phyloP scores from a whole-genome alignment of 75 land plant genomes.

The Sequoia sempervirens region DNA sequence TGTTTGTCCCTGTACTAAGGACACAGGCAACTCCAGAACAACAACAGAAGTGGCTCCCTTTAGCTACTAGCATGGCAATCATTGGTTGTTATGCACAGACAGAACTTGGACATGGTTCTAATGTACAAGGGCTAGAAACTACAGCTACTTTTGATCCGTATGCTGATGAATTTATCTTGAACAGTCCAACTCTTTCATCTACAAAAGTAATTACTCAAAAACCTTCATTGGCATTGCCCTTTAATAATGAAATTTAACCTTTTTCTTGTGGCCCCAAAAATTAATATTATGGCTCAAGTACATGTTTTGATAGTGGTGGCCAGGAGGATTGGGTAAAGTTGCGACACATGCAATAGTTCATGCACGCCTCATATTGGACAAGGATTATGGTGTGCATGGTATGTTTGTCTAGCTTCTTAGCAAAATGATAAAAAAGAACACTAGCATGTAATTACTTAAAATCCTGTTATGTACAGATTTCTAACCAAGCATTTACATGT shows the following conservation, averaged over 20 bases:
- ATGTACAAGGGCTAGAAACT: constrained; percentile 38
- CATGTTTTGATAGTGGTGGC: constrained; percentile 27
- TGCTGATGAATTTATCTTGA: constrained; percentile 25
- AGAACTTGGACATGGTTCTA: constrained; percentile 36
- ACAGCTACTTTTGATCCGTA: constrained; percentile 27
- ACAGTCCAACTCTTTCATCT: constrained; percentile 29
- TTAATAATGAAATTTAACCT: not conserved
- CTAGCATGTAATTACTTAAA: not conserved
- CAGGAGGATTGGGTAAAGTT: constrained; percentile 33
- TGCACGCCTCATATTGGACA: constrained; percentile 27
- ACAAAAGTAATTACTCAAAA: constrained; percentile 18
- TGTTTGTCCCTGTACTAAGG: constrained; percentile 28
- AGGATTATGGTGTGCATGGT: constrained; percentile 33
- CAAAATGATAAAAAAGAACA: not conserved
- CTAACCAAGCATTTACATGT: not conserved
- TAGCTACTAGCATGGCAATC: constrained; percentile 20
- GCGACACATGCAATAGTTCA: constrained; percentile 33
- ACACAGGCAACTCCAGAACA: constrained; percentile 32
- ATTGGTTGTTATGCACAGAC: constrained; percentile 38
- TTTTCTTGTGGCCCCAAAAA: not conserved
- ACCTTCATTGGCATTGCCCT: not conserved
- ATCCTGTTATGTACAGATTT: not conserved
- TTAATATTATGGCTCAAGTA: not conserved
- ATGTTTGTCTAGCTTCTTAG: constrained; percentile 5
- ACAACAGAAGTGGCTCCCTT: constrained; percentile 28